These are phyloP conservation scores for Eustoma russellianum DNA, from an alignment of 257 asterid species.

Conservation along the genomic window DNA sequence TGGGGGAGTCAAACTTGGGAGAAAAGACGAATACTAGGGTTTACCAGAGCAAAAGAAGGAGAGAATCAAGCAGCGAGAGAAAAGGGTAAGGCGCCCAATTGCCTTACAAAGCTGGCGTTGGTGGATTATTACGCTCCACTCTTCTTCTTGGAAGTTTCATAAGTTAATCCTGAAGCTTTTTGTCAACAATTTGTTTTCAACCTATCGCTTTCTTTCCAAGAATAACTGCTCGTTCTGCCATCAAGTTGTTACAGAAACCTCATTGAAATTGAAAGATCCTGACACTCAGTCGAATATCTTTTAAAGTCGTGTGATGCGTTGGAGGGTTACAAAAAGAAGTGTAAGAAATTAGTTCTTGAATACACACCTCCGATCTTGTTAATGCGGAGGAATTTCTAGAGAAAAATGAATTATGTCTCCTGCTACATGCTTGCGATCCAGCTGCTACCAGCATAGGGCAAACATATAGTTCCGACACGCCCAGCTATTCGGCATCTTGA, in stretches of 20 bases:
- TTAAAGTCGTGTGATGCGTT: conserved; percentile 67
- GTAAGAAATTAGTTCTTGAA: conserved; percentile 81
- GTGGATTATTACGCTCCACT: conserved; percentile 89
- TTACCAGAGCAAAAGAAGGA: too few relatives aligned
- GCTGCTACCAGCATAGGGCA: conserved; percentile 11
- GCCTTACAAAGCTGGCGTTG: too few relatives aligned
- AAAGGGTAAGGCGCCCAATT: too few relatives aligned
- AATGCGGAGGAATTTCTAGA: conserved; percentile 80
- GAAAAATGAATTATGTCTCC: conserved; percentile 47
- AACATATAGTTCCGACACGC: conserved; percentile 12
- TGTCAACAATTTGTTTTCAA: conserved; percentile 36
- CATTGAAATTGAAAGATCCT: conserved; percentile 76
- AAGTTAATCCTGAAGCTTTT: conserved; percentile 45
- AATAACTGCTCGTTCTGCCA: conserved; percentile 72
- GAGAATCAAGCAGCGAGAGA: too few relatives aligned
- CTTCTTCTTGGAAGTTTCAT: conserved; percentile 58
- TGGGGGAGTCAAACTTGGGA: too few relatives aligned
- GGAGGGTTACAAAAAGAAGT: conserved; percentile 50
- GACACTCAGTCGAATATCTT: conserved; percentile 77
- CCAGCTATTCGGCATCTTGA: conserved; percentile 50
- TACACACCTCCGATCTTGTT: conserved; percentile 61
- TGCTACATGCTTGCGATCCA: conserved; percentile 60
- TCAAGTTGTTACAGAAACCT: conserved; percentile 52
- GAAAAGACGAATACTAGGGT: too few relatives aligned
- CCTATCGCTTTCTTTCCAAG: conserved; percentile 26